Evolutionary conservation across 2,329 filamentous ascomycete genomes (phyloP), one percentile per base, ranked within the genome.

Genomic region (Cordyceps cicadae): DNA sequence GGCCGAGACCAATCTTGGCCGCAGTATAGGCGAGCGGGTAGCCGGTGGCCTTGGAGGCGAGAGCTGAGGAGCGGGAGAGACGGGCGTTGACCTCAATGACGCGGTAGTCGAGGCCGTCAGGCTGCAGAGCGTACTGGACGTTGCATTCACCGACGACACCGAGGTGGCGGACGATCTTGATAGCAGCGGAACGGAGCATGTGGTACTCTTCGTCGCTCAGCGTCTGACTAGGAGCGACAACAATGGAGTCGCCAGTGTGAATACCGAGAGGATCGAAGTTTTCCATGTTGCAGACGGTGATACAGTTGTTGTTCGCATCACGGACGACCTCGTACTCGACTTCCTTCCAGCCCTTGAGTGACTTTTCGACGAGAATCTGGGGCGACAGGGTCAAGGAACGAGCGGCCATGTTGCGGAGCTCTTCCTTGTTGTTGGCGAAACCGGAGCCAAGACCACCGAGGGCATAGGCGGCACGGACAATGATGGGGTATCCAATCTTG

Each of bases 71-170:
- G 70, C 94, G 90, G 70, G 94, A 97, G 56, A 99, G 87, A 87
- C 94, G 93, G 67, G 94, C 94, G 74, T 99, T 99, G 76, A 99
- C 93, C 77, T 99, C 94, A 69, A 99, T 99, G 65, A 99, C 93
- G 73, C 94, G 87, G 81, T 97, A 99, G 79, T 99, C 94, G 63
- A 97, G 87, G 62, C 93, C 93, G 77, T 97, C 92, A 17, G 94
- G 94, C 76, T 97, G 92, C 64, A 99, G 85, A 65, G 92, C 92
- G 75, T 99, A 99, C 77, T 97, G 93, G 39, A 97, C 92, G 75
- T 99, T 99, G 77, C 94, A 99, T 79, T 99, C 94, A 74, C 94
- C 94, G 53, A 97, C 93, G 55, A 99, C 94, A 67, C 93, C 93
- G 66, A 99, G 82, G 76, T 99, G 94, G 65, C 94, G 89, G 69